Percentiles rank a stretch among this genome's conserved stretches.
Evolutionary conservation across 73 alveolate genomes (phyloP).

Genomic region (Paramecium pentaurelia): DNA sequence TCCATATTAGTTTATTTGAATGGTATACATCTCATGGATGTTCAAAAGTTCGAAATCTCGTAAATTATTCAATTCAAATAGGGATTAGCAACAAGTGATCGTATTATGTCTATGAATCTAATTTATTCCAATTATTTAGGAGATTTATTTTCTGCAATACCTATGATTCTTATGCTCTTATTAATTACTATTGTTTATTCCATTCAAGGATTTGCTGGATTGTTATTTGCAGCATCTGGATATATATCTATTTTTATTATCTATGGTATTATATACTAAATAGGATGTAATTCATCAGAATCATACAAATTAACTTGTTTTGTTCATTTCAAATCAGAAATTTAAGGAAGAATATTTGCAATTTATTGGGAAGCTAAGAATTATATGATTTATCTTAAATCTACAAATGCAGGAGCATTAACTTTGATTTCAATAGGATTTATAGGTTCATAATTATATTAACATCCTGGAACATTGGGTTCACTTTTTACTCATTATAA

Average conservation of each 20-base stretch:
- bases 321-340: background rate
- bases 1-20: constrained; percentile 35
- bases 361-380: constrained; percentile 38
- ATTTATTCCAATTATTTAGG: constrained; percentile 15
- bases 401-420: constrained; percentile 26
- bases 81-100: constrained; percentile 17
- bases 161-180: background rate
- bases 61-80: background rate
- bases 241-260: background rate
- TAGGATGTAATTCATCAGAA: constrained; percentile 22
- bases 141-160: constrained; percentile 33
- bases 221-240: constrained; percentile 27
- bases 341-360: background rate
- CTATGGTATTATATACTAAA: background rate
- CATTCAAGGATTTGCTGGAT: background rate
- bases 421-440: background rate
- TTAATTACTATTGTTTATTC: background rate
- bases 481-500: background rate
- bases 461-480: background rate
- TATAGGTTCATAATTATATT: background rate
- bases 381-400: constrained; percentile 22
- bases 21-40: constrained; percentile 53
- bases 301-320: constrained; percentile 20
- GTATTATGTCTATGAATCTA: background rate
- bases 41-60: constrained; percentile 14